Percentiles rank a stretch among this genome's conserved stretches.
Conservation (phyloP, 2,329 filamentous ascomycete genomes). For the Hymenoscyphus repandus region DNA sequence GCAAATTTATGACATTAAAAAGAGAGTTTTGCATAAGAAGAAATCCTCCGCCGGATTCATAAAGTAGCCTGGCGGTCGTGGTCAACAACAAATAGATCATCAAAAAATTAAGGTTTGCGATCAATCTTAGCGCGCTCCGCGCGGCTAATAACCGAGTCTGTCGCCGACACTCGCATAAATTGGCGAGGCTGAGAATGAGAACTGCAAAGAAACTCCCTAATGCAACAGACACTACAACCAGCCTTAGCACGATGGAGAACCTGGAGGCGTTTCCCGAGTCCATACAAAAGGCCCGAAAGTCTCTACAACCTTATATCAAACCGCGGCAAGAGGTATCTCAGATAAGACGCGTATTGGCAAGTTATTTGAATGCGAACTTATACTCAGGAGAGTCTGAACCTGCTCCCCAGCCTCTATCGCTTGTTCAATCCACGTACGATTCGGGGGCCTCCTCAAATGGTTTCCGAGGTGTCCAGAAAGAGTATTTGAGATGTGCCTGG, state of each 20-base stretch:
- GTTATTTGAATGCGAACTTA: slow-evolving; percentile 46
- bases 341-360: slow-evolving; percentile 49
- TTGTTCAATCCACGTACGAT: slow-evolving; percentile 38
- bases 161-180: background rate
- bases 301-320: slow-evolving; percentile 49
- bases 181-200: slow-evolving; percentile 2
- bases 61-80: background rate
- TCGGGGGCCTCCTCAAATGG: slow-evolving; percentile 34
- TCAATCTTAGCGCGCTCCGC: slow-evolving; percentile 1
- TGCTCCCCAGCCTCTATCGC: slow-evolving; percentile 36
- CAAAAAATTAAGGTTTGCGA: background rate
- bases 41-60: background rate
- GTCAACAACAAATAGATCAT: background rate
- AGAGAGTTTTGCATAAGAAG: background rate
- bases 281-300: slow-evolving; percentile 37
- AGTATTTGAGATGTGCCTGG: slow-evolving; percentile 50
- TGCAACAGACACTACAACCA: background rate
- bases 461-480: slow-evolving; percentile 44
- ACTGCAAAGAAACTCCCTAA: background rate
- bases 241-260: slow-evolving; percentile 17
- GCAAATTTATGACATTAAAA: background rate
- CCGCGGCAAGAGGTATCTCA: slow-evolving; percentile 52
- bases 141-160: background rate
- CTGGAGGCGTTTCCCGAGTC: slow-evolving; percentile 30
- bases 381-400: slow-evolving; percentile 33